Conservation (phyloP, 2,329 filamentous ascomycete genomes). For the Fusarium metavorans region DNA sequence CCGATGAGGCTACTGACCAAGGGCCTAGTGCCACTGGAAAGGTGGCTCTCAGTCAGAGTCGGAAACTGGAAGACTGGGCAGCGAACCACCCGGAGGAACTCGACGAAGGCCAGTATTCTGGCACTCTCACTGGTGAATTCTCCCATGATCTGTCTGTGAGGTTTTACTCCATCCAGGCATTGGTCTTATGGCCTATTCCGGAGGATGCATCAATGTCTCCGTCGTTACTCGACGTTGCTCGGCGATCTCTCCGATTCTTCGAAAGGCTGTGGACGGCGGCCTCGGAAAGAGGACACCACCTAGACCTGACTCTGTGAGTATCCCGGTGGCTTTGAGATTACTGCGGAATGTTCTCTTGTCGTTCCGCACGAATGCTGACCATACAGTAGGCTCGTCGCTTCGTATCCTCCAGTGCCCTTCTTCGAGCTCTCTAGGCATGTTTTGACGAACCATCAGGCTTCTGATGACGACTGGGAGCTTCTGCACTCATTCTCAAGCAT, state of each 20-base stretch:
- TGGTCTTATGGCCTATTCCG: conserved; percentile 1
- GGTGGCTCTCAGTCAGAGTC: neutral
- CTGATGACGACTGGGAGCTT: neutral
- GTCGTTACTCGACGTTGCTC: neutral
- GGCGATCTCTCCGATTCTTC: conserved; percentile 9
- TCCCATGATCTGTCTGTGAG: neutral
- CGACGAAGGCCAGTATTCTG: neutral
- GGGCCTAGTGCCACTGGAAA: neutral
- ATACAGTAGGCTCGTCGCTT: conserved; percentile 6
- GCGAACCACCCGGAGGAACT: neutral
- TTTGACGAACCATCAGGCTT: neutral
- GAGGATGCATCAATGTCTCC: neutral
- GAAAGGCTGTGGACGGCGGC: conserved; percentile 5
- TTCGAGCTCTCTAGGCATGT: conserved; percentile 12
- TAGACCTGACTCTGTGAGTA: conserved; percentile 6
- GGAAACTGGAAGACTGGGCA: conserved; percentile 9
- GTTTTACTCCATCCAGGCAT: neutral
- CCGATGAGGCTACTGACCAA: neutral
- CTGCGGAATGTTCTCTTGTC: neutral
- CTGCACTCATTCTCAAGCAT: neutral
- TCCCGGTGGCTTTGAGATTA: no score
- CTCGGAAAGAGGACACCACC: neutral
- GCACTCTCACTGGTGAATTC: neutral
- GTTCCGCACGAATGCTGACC: neutral
- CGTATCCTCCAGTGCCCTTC: conserved; percentile 16